A percentile compares a stretch with the other conserved stretches of the same genome.
Evolutionary conservation across 768 basidiomycete species (phyloP).

Genomic region (Rhodosporidiobolus sp.): DNA sequence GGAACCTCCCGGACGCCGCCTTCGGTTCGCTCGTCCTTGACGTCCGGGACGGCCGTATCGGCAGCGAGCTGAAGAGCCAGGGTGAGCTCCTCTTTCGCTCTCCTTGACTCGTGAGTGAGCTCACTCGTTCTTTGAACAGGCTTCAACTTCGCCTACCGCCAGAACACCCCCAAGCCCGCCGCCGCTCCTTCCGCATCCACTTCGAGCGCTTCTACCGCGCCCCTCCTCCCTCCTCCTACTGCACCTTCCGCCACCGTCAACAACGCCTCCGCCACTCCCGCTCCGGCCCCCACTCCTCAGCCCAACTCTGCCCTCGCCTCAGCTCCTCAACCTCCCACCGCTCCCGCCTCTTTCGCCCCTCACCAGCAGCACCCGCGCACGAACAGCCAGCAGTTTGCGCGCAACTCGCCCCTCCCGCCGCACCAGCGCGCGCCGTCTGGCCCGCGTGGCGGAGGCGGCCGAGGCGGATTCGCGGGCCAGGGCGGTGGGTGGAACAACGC

Average conservation of each 20-base stretch:
- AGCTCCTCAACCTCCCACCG: too few relatives aligned
- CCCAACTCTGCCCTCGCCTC: not conserved
- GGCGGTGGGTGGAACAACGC: slow-evolving; percentile 3
- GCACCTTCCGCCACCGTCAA: not conserved
- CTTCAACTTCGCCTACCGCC: slow-evolving; percentile 93
- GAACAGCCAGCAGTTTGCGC: not conserved
- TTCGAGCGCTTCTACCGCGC: not conserved
- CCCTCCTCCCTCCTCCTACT: not conserved
- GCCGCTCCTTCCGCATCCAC: not conserved
- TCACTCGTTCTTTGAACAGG: slow-evolving; percentile 54
- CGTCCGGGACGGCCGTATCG: slow-evolving; percentile 85
- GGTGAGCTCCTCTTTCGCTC: slow-evolving; percentile 54
- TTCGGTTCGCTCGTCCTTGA: slow-evolving; percentile 85
- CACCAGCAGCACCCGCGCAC: not conserved
- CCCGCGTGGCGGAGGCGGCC: not conserved
- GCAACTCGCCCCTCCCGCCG: not conserved
- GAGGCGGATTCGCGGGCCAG: not conserved
- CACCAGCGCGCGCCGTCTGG: slow-evolving; percentile 7
- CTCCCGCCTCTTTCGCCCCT: slow-evolving; percentile 7
- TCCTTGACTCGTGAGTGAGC: not conserved
- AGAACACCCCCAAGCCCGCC: slow-evolving; percentile 50
- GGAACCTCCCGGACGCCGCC: slow-evolving; percentile 91
- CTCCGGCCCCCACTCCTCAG: not conserved
- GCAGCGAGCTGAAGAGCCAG: slow-evolving; percentile 86
- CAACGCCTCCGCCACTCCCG: not conserved